Evolutionary conservation across 768 basidiomycete species (phyloP).

Genomic region (Lactifluus rugatus): DNA sequence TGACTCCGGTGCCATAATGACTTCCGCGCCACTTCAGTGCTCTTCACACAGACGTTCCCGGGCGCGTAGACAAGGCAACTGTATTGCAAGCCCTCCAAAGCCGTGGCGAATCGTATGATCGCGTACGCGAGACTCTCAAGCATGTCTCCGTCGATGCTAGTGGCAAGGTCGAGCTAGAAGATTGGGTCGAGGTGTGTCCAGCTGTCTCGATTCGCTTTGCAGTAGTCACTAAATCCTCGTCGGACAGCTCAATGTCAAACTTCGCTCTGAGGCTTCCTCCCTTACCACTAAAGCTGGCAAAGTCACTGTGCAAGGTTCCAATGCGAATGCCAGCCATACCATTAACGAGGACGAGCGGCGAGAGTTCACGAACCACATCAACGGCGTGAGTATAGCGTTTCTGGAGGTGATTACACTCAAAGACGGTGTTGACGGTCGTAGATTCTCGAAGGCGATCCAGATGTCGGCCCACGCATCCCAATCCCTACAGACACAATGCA

Average conservation of each 20-base stretch:
- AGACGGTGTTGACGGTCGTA: conserved; percentile 27
- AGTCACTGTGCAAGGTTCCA: conserved; percentile 90
- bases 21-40: conserved; percentile 35
- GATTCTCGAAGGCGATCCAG: conserved; percentile 87
- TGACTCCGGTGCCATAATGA: conserved; percentile 15
- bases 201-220: background rate
- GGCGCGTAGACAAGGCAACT: conserved; percentile 71
- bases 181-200: conserved; percentile 84
- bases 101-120: conserved; percentile 83
- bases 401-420: background rate
- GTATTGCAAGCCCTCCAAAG: conserved; percentile 72
- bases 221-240: background rate
- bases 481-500: conserved; percentile 98
- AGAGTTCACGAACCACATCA: conserved; percentile 99
- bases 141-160: conserved; percentile 89
- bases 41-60: conserved; percentile 70
- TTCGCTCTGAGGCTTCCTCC: conserved; percentile 40
- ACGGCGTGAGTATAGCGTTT: conserved; percentile 47
- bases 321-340: conserved; percentile 91
- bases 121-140: conserved; percentile 84
- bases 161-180: conserved; percentile 93
- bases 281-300: conserved; percentile 65
- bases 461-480: conserved; percentile 72
- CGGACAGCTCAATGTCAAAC: conserved; percentile 69
- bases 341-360: conserved; percentile 93